Conservation (phyloP, 2,329 filamentous ascomycete genomes). For the Passalora sequoiae region DNA sequence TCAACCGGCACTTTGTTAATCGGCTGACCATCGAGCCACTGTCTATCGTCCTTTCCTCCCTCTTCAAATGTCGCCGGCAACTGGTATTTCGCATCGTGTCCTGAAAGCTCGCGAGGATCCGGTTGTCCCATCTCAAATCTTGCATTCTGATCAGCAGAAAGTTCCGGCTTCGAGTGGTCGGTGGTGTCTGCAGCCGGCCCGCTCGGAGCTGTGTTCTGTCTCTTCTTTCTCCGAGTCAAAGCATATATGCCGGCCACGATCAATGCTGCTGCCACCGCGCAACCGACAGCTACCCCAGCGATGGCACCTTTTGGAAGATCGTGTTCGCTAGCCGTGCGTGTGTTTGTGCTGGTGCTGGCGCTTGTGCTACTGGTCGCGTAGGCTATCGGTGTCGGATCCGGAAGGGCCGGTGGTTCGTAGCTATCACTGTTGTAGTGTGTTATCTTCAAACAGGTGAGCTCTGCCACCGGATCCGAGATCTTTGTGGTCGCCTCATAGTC, state of each 20-base stretch:
- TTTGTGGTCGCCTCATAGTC: not conserved
- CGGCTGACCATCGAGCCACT: not conserved
- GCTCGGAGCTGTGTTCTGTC: not conserved
- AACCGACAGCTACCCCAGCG: conserved; percentile 5
- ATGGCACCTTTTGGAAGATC: conserved; percentile 7
- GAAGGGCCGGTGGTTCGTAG: not conserved
- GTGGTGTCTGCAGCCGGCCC: not conserved
- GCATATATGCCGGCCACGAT: not conserved
- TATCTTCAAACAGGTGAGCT: not conserved
- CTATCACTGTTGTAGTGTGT: not conserved
- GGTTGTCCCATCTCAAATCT: not conserved
- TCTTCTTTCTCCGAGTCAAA: not conserved
- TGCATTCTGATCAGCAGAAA: not conserved
- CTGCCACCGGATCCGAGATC: not conserved
- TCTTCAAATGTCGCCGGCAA: not conserved
- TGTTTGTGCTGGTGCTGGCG: not conserved
- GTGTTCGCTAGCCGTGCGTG: not conserved
- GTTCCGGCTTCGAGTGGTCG: not conserved
- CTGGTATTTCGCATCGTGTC: not conserved
- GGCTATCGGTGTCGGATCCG: not conserved
- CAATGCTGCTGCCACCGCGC: not conserved
- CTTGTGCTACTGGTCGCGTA: conserved; percentile 3
- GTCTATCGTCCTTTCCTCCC: not conserved
- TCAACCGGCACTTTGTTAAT: not conserved
- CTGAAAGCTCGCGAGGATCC: not conserved